These are phyloP conservation scores for Candida xiaguanensis DNA, from an alignment of 805 yeast genomes.

Conservation along the genomic window DNA sequence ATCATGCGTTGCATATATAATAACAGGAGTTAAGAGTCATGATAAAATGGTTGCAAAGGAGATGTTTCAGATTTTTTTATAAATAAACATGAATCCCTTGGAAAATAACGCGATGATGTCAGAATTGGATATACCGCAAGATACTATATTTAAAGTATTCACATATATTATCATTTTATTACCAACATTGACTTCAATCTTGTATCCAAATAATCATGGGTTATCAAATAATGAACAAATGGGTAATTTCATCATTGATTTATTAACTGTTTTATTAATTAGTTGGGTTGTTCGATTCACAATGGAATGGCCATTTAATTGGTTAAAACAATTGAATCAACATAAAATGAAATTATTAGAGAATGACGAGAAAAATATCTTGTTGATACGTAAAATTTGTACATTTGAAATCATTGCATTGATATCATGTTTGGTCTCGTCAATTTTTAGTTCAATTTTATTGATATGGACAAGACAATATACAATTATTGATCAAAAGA, in stretches of 20 bases:
- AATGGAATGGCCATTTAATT: constrained; percentile 42
- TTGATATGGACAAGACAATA: constrained; percentile 25
- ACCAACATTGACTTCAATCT: constrained; percentile 25
- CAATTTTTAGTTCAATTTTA: constrained; percentile 23
- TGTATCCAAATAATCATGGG: constrained; percentile 18
- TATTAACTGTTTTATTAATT: constrained; percentile 26
- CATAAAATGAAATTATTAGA: constrained; percentile 11
- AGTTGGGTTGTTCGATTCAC: constrained; percentile 31
- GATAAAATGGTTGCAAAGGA: too few relatives aligned
- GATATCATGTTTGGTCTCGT: constrained; percentile 22
- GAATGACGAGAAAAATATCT: constrained; percentile 5
- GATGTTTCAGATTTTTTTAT: too few relatives aligned
- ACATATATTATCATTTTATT: constrained; percentile 19
- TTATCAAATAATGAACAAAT: constrained; percentile 14
- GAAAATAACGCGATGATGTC: too few relatives aligned
- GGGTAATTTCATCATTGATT: constrained; percentile 27
- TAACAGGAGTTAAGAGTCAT: too few relatives aligned
- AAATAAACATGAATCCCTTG: too few relatives aligned
- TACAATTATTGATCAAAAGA: constrained; percentile 22
- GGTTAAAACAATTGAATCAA: constrained; percentile 26
- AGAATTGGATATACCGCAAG: constrained; percentile 4
- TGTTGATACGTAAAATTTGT: constrained; percentile 11
- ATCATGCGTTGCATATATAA: too few relatives aligned
- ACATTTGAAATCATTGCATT: constrained; percentile 21
- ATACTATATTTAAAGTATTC: constrained; percentile 14